phyloP scores from a whole-genome alignment of 805 yeast genomes.

The Tetrapisispora taiwanensis region DNA sequence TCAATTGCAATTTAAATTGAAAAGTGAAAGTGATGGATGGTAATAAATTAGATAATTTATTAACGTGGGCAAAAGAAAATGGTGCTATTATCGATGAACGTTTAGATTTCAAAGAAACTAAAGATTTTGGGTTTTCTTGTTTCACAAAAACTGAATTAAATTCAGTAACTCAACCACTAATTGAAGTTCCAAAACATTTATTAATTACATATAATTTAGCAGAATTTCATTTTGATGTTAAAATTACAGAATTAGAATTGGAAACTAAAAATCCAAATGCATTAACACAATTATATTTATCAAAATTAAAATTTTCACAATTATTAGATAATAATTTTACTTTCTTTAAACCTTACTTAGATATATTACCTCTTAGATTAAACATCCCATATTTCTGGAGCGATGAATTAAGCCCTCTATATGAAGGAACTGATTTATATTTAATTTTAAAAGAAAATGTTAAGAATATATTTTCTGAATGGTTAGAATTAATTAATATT shows the following conservation, averaged over 20 bases:
- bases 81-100: conserved; percentile 31
- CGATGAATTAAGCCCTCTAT: conserved; percentile 36
- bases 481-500: conserved; percentile 29
- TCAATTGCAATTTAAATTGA: too few species aligned
- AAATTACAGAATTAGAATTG: conserved; percentile 3
- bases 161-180: conserved; percentile 15
- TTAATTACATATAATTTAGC: conserved; percentile 33
- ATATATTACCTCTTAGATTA: conserved; percentile 37
- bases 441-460: conserved; percentile 41
- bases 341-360: conserved; percentile 37
- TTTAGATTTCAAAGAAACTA: conserved; percentile 27
- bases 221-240: conserved; percentile 17
- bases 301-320: conserved; percentile 34
- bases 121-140: conserved; percentile 30
- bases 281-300: conserved; percentile 30
- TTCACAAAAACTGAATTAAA: conserved; percentile 11
- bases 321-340: conserved; percentile 8
- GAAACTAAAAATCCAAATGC: conserved; percentile 24
- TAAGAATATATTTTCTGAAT: conserved; percentile 44
- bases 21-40: background rate
- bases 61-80: conserved; percentile 32
- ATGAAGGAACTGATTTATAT: conserved; percentile 66
- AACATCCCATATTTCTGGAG: conserved; percentile 65
- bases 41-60: conserved; percentile 10
- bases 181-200: conserved; percentile 32